Base-by-base conservation (phyloP, 805 yeast genomes). In the Saccharomycopsis capsularis region DNA sequence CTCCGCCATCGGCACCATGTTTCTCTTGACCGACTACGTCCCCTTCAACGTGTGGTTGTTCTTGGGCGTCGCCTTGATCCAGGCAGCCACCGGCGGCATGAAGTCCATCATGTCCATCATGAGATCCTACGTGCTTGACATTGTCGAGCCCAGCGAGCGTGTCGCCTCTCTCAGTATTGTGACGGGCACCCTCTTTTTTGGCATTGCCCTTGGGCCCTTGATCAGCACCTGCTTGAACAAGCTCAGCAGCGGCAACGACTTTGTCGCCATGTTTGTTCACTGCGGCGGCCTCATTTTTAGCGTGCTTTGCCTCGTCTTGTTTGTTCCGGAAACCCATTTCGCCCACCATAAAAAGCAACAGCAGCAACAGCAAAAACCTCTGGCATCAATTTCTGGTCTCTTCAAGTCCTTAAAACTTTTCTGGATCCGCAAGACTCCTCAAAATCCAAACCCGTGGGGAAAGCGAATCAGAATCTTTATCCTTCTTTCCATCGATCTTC, bases 71-170 rank as follows among this genome's bases (percentile, higher is more conserved):
- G 71, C 71, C 13, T 50, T 74, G 1, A 32, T 82, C 1, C 72
- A 70, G 27, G 70, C 79, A 23, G 46, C 74, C 3, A 75, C 81
- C n/a, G 96, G 96, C 22, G 83, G 88, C 0, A 44, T 74, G 6
- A 63, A 78, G 51, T 71, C 81, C 4, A 57, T 81, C 30, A 58
- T 83, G 44, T 76, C 82, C 7, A 65, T 83, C 27, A 67, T 78
- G 11, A 81, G 81, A 59, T 77, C 90, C 52, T 88, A 86, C 59
- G 71, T 85, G 16, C 70, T 87, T 3, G 96, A 88, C 65, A 78
- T 86, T 36, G 81, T 80, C 4, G 82, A 79, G 19, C 74, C 85
- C 1, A 71, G 68, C 30, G 70, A 75, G 48, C 67, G 95, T 53
- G 73, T 78, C 22, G 71, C 75, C 46, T 68, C 74, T 19, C 67